Evolutionary conservation across 768 basidiomycete species (phyloP), one percentile per base, ranked within the genome.

Genomic region (Collybiopsis luxurians): DNA sequence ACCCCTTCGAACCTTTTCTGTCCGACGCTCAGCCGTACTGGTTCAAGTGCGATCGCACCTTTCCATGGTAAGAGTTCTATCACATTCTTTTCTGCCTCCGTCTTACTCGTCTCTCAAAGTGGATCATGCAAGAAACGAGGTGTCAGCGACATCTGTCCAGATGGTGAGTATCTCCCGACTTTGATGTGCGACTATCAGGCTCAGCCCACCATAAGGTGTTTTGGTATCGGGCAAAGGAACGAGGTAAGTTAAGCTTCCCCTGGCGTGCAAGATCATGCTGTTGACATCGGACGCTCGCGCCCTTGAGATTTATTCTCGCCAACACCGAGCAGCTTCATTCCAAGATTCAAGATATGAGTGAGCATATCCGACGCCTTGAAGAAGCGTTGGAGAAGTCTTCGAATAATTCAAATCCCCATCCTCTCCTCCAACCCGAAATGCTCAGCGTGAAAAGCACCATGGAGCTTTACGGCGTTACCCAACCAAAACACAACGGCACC

Each of bases 281-380:
- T 55, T 44, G 21, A 48, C 28, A 49, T 15, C 36, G 42, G n/a
- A n/a, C n/a, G n/a, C n/a, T n/a, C 58, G 19, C n/a, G 4, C 26
- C 42, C 12, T 45, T 21, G 55, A 75, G 74, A 49, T 86, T 85
- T 59, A 83, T 86, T 62, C 78, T 86, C 49, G 84, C 84, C 49
- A 85, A 85, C 63, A 85, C 84, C 11, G 84, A 86, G 63, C 83
- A 84, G 61, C 73, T 86, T 12, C 85, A 86, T 60, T 66, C 73
- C 21, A 86, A 85, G 68, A 86, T 87, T 7, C 79, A 82, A 42
- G 80, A 83, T 59, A 85, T 87, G 83, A 84, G 83, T 65, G 79
- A 82, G 58, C 80, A 85, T 42, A 85, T 86, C 62, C 79, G 83
- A 58, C 71, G 76, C 53, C 78, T 86, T 43, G 85, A 86, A 64